Conservation (phyloP, 371 early-diverging fungal genomes). For the Rhizomucor miehei region DNA sequence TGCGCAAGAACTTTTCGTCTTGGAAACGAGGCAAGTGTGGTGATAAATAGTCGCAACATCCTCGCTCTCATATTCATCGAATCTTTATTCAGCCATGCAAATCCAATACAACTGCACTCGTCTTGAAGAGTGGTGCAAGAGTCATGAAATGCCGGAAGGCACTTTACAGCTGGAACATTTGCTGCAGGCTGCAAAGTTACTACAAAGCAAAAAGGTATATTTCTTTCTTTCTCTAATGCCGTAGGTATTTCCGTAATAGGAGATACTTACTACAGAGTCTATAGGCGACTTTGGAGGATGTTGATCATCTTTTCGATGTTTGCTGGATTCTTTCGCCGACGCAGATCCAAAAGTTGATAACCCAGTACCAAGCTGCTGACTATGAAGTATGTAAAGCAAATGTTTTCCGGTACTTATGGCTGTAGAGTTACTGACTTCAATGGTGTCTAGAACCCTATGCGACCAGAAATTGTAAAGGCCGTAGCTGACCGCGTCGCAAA, state of each 20-base stretch:
- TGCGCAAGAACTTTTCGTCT: slow-evolving; percentile 79
- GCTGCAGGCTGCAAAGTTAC: slow-evolving; percentile 91
- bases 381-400: slow-evolving; percentile 53
- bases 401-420: neutral
- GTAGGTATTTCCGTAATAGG: slow-evolving; percentile 17
- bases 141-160: slow-evolving; percentile 89
- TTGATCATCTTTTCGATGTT: slow-evolving; percentile 94
- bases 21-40: slow-evolving; percentile 68
- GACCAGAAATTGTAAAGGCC: slow-evolving; percentile 86
- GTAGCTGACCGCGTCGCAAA: slow-evolving; percentile 84
- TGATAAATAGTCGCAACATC: neutral
- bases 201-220: slow-evolving; percentile 89
- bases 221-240: no score
- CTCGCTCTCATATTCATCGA: neutral
- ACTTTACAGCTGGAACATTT: slow-evolving; percentile 89
- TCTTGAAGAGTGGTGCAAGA: slow-evolving; percentile 97
- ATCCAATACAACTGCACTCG: slow-evolving; percentile 96
- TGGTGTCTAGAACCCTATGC: slow-evolving; percentile 67
- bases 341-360: slow-evolving; percentile 94
- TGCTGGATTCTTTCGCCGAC: slow-evolving; percentile 93
- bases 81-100: slow-evolving; percentile 68
- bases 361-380: slow-evolving; percentile 73
- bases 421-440: no score
- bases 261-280: no score
- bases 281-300: slow-evolving; percentile 69